Evolutionary conservation across 2,329 filamentous ascomycete genomes (phyloP).

Genomic region (Trichoderma brevicompactum): DNA sequence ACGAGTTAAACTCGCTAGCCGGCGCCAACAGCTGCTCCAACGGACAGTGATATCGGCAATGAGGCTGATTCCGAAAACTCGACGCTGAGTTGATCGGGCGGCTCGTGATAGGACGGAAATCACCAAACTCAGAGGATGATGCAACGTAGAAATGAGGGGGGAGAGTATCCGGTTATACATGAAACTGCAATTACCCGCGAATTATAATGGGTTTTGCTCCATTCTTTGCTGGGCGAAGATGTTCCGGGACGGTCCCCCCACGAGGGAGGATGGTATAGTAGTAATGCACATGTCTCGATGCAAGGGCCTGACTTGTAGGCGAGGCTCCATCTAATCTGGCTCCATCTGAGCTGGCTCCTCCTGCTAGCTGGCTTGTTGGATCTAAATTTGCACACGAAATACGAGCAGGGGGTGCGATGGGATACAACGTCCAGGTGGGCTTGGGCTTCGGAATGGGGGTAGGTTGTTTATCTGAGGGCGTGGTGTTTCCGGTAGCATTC

Average conservation of each 20-base stretch:
- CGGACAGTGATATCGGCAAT: neutral
- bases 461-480: too few relatives aligned
- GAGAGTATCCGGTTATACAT: neutral
- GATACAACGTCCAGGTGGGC: too few relatives aligned
- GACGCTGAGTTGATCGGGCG: neutral
- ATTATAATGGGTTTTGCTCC: neutral
- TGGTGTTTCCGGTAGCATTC: too few relatives aligned
- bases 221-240: neutral
- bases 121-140: neutral
- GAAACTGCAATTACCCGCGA: neutral
- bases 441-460: too few relatives aligned
- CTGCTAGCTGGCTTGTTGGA: neutral
- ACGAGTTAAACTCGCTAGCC: neutral
- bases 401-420: too few relatives aligned
- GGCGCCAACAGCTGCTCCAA: neutral
- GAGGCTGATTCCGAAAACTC: neutral
- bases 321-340: neutral
- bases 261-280: too few relatives aligned
- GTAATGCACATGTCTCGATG: too few relatives aligned
- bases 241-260: neutral
- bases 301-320: neutral
- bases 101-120: too few relatives aligned
- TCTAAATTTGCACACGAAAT: too few relatives aligned
- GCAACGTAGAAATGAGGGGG: neutral
- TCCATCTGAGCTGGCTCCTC: neutral